Conservation (phyloP, 495 filamentous ascomycete genomes). For the Xanthoparmelia taractica region DNA sequence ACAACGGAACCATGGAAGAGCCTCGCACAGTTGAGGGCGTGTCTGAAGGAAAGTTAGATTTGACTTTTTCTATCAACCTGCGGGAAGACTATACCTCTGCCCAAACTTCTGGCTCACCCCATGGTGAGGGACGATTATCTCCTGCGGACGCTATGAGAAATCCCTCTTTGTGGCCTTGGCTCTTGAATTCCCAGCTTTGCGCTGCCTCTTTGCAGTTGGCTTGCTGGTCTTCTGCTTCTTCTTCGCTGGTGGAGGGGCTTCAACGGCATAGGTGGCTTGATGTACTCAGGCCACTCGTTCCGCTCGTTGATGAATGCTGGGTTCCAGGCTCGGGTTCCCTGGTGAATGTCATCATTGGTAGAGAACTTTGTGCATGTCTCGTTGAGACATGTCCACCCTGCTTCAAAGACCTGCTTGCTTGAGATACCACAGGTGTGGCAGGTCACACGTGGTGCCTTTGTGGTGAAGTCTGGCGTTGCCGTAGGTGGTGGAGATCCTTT, state of each 20-base stretch:
- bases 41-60: conserved; percentile 21
- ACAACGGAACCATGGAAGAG: conserved; percentile 55
- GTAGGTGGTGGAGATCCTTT: background rate
- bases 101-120: conserved; percentile 48
- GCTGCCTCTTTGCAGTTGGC: background rate
- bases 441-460: background rate
- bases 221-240: background rate
- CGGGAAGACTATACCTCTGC: conserved; percentile 37
- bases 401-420: background rate
- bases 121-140: conserved; percentile 26
- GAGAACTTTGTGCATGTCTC: background rate
- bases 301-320: background rate
- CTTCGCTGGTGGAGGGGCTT: background rate
- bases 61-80: background rate
- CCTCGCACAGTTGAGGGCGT: conserved; percentile 58
- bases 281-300: background rate
- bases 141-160: too few species aligned
- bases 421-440: background rate
- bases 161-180: background rate
- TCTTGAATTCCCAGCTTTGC: background rate
- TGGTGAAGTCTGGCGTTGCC: background rate
- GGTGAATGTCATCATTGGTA: background rate
- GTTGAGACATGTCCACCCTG: background rate
- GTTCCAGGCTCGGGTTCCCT: background rate
- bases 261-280: background rate